phyloP scores from a whole-genome alignment of 1,139 yeast species.

The Sugiyamaella castrensis region DNA sequence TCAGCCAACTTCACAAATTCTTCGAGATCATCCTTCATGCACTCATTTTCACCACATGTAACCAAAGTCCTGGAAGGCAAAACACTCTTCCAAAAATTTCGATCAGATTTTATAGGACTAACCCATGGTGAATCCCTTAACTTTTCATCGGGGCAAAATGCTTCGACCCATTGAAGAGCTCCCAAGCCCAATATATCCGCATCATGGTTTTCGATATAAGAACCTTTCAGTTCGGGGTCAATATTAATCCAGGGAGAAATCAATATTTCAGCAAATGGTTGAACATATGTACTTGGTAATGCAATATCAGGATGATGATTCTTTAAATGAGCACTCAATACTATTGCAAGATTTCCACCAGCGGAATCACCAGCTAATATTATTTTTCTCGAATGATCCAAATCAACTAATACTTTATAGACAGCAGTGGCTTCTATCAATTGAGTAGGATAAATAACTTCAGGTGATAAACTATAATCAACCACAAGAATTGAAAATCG shows the following conservation, averaged over 20 bases:
- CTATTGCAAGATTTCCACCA: constrained; percentile 43
- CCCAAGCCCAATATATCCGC: constrained; percentile 12
- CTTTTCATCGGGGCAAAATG: constrained; percentile 5
- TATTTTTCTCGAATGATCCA: constrained; percentile 36
- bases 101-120: constrained; percentile 11
- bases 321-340: constrained; percentile 36
- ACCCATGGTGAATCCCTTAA: constrained; percentile 7
- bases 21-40: constrained; percentile 13
- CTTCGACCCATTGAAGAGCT: constrained; percentile 9
- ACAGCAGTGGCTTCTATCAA: constrained; percentile 38
- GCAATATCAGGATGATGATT: constrained; percentile 9
- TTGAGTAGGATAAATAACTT: constrained; percentile 42
- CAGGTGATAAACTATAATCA: constrained; percentile 43
- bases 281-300: constrained; percentile 8
- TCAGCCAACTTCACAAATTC: constrained; percentile 5
- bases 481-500: constrained; percentile 36
- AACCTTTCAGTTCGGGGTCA: constrained; percentile 11
- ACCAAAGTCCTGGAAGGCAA: constrained; percentile 12
- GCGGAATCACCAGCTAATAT: constrained; percentile 47
- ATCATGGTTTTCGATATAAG: constrained; percentile 12
- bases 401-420: constrained; percentile 38
- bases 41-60: constrained; percentile 13
- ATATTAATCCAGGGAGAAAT: constrained; percentile 16
- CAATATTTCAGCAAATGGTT: constrained; percentile 12
- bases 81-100: constrained; percentile 14